Evolutionary conservation across 768 basidiomycete genomes (phyloP), one percentile per base, ranked within the genome.

Genomic region (Russula dissimulans): DNA sequence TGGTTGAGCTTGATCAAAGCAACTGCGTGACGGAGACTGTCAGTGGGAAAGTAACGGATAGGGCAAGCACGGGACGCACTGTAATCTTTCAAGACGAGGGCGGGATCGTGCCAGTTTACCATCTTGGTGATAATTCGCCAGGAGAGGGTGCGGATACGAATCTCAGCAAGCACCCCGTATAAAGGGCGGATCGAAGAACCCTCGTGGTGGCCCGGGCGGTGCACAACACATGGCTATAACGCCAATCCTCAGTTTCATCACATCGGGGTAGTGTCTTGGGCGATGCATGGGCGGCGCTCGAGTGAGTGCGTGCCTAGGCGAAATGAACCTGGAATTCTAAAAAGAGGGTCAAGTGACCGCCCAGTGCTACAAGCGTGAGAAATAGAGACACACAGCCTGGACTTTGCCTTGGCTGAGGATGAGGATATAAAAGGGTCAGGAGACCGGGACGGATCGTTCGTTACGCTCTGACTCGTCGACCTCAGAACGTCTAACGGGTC

Each of bases 51-150:
- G n/a, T 14, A 5, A 15, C 2, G 4, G 18, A 36, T 4, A 50
- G 4, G 5, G 26, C 8, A 26, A 29, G 17, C 31, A 34, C 32
- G 18, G 11, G 15, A 50, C 55, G 55, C 15, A 61, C 60, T 18
- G 44, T 34, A 61, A 36, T 61, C 60, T 9, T 39, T 11, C 2
- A 38, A n/a, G 6, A 56, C 1, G 43, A 51, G 29, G 39, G 17
- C 3, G 5, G 55, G 44, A 32, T 61, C 31, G 4, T 56, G 42
- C 54, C 54, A 61, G 55, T 57, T 42, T 42, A 57, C 55, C 60
- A 61, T 61, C n/a, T 46, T 42, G 60, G 15, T 46, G 22, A 22
- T 38, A n/a, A 26, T n/a, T 11, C 3, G 14, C 18, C n/a, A 1
- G 42, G 18, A 49, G 47, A 12, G 36, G 55, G 45, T 39, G 45